Percentiles rank a stretch among this genome's conserved stretches.
Evolutionary conservation across 106 monocot genomes (phyloP).

Genomic region (Vanilla planifolia): DNA sequence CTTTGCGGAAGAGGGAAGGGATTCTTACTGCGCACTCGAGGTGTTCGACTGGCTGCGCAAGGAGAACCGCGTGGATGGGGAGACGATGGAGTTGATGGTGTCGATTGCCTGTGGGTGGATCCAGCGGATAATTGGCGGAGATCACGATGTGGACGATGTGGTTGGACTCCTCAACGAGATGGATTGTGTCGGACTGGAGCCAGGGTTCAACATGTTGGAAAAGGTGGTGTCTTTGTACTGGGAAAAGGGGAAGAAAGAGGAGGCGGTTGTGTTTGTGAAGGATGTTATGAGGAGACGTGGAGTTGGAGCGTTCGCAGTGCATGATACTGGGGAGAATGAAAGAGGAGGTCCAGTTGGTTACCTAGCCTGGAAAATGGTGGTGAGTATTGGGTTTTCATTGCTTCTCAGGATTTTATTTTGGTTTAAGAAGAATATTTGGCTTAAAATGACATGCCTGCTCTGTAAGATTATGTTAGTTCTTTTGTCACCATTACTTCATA

Average conservation of each 20-base stretch:
- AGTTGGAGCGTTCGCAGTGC: slow-evolving; percentile 23
- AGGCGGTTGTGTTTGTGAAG: slow-evolving; percentile 72
- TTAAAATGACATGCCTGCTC: no score
- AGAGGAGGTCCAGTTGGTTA: slow-evolving; percentile 73
- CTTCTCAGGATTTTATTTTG: no score
- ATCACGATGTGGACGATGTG: slow-evolving; percentile 54
- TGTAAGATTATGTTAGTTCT: no score
- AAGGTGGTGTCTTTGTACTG: slow-evolving; percentile 91
- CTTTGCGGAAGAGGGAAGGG: slow-evolving; percentile 90
- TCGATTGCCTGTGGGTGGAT: slow-evolving; percentile 91
- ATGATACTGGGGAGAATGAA: slow-evolving; percentile 23
- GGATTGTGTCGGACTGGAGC: slow-evolving; percentile 82
- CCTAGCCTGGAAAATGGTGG: slow-evolving; percentile 97
- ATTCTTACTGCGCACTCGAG: slow-evolving; percentile 90
- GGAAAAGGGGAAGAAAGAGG: slow-evolving; percentile 74
- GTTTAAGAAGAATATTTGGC: no score
- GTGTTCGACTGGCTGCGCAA: slow-evolving; percentile 87
- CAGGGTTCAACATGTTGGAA: slow-evolving; percentile 91
- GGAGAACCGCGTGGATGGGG: slow-evolving; percentile 80
- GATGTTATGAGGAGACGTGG: slow-evolving; percentile 55
- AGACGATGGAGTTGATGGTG: slow-evolving; percentile 96
- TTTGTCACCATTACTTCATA: no score
- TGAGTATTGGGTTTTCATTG: slow-evolving; percentile 19
- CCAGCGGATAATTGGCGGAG: slow-evolving; percentile 52
- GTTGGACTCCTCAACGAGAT: slow-evolving; percentile 81